phyloP scores from a whole-genome alignment of 177 flowering plant genomes.

The Telopea speciosissima region DNA sequence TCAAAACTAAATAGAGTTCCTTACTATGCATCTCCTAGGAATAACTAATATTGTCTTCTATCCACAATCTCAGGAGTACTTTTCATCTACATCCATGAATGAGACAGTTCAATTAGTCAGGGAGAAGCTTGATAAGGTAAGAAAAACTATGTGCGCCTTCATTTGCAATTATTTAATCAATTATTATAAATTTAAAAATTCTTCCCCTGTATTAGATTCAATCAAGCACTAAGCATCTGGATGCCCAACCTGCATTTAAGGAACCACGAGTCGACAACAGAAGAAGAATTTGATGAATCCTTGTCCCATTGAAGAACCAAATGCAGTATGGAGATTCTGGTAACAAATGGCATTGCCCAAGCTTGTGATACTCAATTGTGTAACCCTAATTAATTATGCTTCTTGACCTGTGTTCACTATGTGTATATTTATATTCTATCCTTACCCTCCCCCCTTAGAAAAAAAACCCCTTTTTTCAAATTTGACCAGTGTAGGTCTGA shows the following conservation, averaged over 20 bases:
- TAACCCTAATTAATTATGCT: too few relatives aligned
- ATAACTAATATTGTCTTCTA: neutral
- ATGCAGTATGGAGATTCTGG: neutral
- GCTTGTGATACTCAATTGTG: too few relatives aligned
- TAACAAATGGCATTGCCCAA: too few relatives aligned
- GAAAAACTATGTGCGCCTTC: neutral
- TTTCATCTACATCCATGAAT: conserved; percentile 78
- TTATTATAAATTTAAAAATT: too few relatives aligned
- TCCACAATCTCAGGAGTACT: conserved; percentile 58
- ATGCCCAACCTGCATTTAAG: conserved; percentile 50
- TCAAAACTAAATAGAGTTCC: too few relatives aligned
- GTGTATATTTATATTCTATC: too few relatives aligned
- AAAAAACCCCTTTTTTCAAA: too few relatives aligned
- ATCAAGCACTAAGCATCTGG: conserved; percentile 44
- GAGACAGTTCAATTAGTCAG: conserved; percentile 66
- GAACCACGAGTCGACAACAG: conserved; percentile 57
- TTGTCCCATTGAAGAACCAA: neutral
- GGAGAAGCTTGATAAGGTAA: conserved; percentile 77
- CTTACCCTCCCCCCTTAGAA: too few relatives aligned
- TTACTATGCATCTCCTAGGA: neutral
- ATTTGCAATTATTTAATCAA: too few relatives aligned
- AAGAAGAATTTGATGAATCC: conserved; percentile 58
- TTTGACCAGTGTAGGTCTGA: too few relatives aligned
- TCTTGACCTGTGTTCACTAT: too few relatives aligned
- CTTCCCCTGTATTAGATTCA: conserved; percentile 41